A percentile compares a stretch with the other conserved stretches of the same genome.
Evolutionary conservation across 176 grass and related monocot species (phyloP).

Genomic region (Guadua angustifolia): DNA sequence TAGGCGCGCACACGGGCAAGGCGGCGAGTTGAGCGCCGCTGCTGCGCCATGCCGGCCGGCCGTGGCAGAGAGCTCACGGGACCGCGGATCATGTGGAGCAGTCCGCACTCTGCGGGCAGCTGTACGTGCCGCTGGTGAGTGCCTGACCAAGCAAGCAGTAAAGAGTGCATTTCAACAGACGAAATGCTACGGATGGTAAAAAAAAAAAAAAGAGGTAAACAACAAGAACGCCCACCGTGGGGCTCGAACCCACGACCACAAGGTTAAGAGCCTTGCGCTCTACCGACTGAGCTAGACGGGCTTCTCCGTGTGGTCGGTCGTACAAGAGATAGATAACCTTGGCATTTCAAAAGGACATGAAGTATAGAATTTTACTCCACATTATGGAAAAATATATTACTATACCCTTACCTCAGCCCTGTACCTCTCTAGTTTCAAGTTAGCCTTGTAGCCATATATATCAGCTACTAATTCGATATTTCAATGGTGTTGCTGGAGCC

Average conservation of each 20-base stretch:
- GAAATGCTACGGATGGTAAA: no score
- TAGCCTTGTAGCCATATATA: neutral
- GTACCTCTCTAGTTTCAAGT: neutral
- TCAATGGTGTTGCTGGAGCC: neutral
- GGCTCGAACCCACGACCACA: slow-evolving; percentile 71
- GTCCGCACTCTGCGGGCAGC: no score
- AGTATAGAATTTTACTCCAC: neutral
- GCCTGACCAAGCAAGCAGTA: no score
- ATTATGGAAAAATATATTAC: neutral
- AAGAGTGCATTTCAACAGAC: no score
- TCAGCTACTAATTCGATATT: neutral
- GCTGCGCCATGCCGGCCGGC: no score
- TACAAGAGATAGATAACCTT: no score
- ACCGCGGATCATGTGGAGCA: no score
- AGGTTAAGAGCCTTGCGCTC: slow-evolving; percentile 31
- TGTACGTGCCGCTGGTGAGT: no score
- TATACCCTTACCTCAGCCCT: neutral
- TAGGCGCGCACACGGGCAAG: neutral
- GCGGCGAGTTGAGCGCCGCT: no score
- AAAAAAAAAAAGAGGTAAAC: no score
- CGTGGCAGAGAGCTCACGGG: no score
- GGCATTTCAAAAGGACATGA: neutral
- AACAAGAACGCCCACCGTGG: slow-evolving; percentile 47
- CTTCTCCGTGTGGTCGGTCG: no score
- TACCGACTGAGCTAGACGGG: slow-evolving; percentile 20